Conservation (phyloP, 2,329 filamentous ascomycete genomes). For the Aspergillus sp. region DNA sequence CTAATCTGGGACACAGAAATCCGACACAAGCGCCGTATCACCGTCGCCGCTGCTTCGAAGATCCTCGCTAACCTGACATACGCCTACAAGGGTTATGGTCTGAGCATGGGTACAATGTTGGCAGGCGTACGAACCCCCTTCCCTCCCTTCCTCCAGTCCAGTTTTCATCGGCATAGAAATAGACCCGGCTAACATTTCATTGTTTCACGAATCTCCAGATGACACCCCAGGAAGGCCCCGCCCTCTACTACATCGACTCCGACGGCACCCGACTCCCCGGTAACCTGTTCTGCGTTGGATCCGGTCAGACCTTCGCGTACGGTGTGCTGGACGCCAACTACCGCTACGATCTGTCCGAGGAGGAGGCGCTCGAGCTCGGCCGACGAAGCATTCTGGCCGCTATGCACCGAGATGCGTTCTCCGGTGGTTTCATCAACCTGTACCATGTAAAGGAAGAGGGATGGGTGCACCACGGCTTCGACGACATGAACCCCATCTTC, state of each 20-base stretch:
- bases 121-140: constrained; percentile 68
- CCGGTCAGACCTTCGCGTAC: constrained; percentile 97
- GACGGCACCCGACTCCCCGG: constrained; percentile 90
- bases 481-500: constrained; percentile 97
- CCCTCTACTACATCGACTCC: constrained; percentile 98
- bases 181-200: not conserved
- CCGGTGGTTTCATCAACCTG: constrained; percentile 96
- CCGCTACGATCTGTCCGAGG: constrained; percentile 78
- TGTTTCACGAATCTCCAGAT: constrained; percentile 21
- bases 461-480: constrained; percentile 99
- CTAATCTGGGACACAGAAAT: constrained; percentile 57
- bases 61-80: constrained; percentile 98
- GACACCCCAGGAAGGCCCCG: constrained; percentile 82
- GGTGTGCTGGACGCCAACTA: constrained; percentile 97
- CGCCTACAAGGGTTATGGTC: constrained; percentile 96
- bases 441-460: constrained; percentile 99
- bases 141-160: not conserved
- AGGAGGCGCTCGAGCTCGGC: constrained; percentile 88
- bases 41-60: constrained; percentile 94
- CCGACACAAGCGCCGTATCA: constrained; percentile 97
- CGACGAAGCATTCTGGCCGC: constrained; percentile 91
- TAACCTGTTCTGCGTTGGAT: constrained; percentile 97
- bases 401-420: constrained; percentile 97
- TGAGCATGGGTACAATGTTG: constrained; percentile 99
- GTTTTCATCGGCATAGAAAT: not conserved